Evolutionary conservation across 768 basidiomycete species (phyloP).

Genomic region (Termitomyces titanicus): DNA sequence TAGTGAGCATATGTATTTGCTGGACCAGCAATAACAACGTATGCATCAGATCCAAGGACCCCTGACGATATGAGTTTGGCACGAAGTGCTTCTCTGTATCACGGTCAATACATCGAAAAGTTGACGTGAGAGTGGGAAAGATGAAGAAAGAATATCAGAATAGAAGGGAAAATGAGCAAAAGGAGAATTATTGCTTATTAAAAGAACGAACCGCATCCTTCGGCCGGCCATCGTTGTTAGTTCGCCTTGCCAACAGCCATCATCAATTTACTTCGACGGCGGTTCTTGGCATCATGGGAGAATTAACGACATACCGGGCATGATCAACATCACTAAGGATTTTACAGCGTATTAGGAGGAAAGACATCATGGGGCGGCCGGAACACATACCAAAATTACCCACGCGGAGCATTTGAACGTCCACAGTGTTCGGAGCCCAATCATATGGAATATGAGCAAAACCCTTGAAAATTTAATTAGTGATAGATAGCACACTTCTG

Average conservation of each 20-base stretch:
- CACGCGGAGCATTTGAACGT: slow-evolving; percentile 73
- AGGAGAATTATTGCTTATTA: slow-evolving; percentile 5
- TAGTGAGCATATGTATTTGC: slow-evolving; percentile 80
- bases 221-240: slow-evolving; percentile 82
- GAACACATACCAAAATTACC: slow-evolving; percentile 56
- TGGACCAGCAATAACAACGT: slow-evolving; percentile 78
- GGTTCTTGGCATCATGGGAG: neutral
- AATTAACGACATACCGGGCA: slow-evolving; percentile 46
- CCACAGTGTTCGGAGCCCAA: slow-evolving; percentile 72
- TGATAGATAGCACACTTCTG: slow-evolving; percentile 10
- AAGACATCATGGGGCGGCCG: slow-evolving; percentile 1
- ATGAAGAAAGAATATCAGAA: neutral
- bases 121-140: slow-evolving; percentile 2
- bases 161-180: slow-evolving; percentile 16
- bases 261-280: slow-evolving; percentile 5
- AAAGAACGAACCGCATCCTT: slow-evolving; percentile 53
- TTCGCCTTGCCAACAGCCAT: slow-evolving; percentile 41
- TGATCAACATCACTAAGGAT: slow-evolving; percentile 57
- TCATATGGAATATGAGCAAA: slow-evolving; percentile 64
- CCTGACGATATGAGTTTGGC: slow-evolving; percentile 58
- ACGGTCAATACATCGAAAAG: neutral
- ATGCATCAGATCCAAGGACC: slow-evolving; percentile 62
- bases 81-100: slow-evolving; percentile 60
- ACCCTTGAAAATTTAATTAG: slow-evolving; percentile 39
- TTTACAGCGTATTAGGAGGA: slow-evolving; percentile 4